Evolutionary conservation across 129 eudicot genomes (phyloP).

Genomic region (Chrysanthemum makinoi): DNA sequence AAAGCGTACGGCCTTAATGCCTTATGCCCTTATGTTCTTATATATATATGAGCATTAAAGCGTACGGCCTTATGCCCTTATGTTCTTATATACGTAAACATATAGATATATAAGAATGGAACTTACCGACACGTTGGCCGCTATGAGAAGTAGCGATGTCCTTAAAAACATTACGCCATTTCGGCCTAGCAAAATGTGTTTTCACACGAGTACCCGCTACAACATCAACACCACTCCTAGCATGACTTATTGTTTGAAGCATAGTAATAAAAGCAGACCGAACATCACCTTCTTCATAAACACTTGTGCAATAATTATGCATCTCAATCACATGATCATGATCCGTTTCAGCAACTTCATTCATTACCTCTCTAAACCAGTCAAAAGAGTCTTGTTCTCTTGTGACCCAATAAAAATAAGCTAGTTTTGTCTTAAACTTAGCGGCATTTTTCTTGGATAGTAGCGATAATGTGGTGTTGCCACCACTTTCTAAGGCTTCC

Average conservation of each 20-base stretch:
- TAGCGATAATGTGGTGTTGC: constrained; percentile 1
- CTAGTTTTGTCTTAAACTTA: constrained; percentile 49
- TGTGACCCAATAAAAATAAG: constrained; percentile 30
- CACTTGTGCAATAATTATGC: constrained; percentile 18
- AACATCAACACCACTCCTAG: constrained; percentile 6
- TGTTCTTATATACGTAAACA: neutral
- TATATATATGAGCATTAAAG: neutral
- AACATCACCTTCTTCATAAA: constrained; percentile 17
- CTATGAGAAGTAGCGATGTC: neutral
- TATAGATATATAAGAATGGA: neutral
- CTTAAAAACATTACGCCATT: neutral
- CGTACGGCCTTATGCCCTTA: neutral
- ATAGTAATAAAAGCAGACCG: constrained; percentile 5
- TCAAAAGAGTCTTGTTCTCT: constrained; percentile 8
- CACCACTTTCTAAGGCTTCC: constrained; percentile 38
- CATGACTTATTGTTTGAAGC: constrained; percentile 3
- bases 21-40: neutral
- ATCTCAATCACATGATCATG: constrained; percentile 14
- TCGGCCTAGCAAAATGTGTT: constrained; percentile 16
- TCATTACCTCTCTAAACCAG: constrained; percentile 8
- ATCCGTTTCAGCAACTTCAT: constrained; percentile 10
- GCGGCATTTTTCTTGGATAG: constrained; percentile 29
- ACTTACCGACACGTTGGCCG: constrained; percentile 1
- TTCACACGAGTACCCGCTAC: constrained; percentile 1
- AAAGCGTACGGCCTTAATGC: neutral